Evolutionary conservation across 2,329 filamentous ascomycete genomes (phyloP), one percentile per base, ranked within the genome.

Genomic region (Fusarium verticillioides): DNA sequence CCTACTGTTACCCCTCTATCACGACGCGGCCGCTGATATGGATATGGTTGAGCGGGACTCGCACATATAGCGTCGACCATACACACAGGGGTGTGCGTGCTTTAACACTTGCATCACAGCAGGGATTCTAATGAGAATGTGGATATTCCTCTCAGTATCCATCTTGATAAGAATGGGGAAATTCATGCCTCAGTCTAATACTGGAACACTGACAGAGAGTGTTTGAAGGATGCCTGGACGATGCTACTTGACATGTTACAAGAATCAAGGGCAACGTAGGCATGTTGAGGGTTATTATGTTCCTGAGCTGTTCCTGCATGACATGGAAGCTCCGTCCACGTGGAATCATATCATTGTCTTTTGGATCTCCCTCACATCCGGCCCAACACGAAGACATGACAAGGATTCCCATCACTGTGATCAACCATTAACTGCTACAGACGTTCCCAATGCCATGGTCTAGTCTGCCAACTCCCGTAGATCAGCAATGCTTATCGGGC

Each of bases 291-390:
- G 66, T 54, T 43, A 39, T 34, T 36, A 34, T 69, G 64, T 63
- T 69, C 50, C 60, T 54, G 67, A 62, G 53, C 50, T 57, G 76
- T 78, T 77, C 76, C 76, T 78, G 76, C 76, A 72, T 77, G 56
- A 60, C 49, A 58, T 66, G 69, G 52, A 60, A 61, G 56, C 56
- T 61, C 46, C 58, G 58, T 67, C 74, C 74, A 78, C 76, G 73
- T 78, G 76, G 74, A 66, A 56, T 65, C 60, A 54, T 74, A 34
- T 63, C 46, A 64, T 74, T 61, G 62, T 70, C 70, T 57, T 57
- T 66, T 66, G 49, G 54, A 62, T 57, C 47, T 32, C n/a, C 50
- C 50, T 60, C 54, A 40, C 36, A 39, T 39, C 32, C 43, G 19
- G 28, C 50, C 50, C 50, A 54, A 42, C 37, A 43, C 34, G 36